These are phyloP conservation scores for Mortierella sp. DNA, from an alignment of 371 early-diverging fungal genomes.

Conservation along the genomic window DNA sequence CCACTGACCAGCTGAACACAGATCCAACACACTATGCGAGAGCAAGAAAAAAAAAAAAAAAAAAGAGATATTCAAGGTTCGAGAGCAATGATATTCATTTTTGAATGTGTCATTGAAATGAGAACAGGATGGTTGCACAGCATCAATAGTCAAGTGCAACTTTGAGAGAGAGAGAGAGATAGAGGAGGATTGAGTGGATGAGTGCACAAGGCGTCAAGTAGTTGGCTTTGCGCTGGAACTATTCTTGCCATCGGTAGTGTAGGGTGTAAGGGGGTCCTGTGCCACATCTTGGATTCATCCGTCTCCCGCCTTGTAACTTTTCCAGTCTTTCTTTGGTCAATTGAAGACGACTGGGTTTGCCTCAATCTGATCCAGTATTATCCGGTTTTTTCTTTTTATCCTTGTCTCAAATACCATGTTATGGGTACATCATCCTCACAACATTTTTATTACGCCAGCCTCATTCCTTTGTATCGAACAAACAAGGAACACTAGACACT, in stretches of 20 bases:
- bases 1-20: background rate
- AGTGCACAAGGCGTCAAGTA: background rate
- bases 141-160: slow-evolving; percentile 25
- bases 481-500: background rate
- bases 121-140: slow-evolving; percentile 33
- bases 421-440: background rate
- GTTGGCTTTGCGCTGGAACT: slow-evolving; percentile 4
- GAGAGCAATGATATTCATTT: background rate
- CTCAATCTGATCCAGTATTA: no score
- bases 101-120: background rate
- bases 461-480: background rate
- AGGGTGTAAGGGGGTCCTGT: slow-evolving; percentile 7
- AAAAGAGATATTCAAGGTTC: background rate
- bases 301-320: background rate
- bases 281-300: background rate
- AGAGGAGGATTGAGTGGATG: background rate
- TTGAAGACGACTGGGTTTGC: no score
- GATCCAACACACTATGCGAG: background rate
- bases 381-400: background rate
- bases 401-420: background rate
- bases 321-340: no score
- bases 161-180: background rate
- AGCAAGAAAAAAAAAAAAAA: slow-evolving; percentile 1
- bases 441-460: background rate
- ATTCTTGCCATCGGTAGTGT: slow-evolving; percentile 5